These are phyloP conservation scores for Ophiostoma angusticollis DNA, from an alignment of 2,329 filamentous ascomycete genomes.

Conservation along the genomic window DNA sequence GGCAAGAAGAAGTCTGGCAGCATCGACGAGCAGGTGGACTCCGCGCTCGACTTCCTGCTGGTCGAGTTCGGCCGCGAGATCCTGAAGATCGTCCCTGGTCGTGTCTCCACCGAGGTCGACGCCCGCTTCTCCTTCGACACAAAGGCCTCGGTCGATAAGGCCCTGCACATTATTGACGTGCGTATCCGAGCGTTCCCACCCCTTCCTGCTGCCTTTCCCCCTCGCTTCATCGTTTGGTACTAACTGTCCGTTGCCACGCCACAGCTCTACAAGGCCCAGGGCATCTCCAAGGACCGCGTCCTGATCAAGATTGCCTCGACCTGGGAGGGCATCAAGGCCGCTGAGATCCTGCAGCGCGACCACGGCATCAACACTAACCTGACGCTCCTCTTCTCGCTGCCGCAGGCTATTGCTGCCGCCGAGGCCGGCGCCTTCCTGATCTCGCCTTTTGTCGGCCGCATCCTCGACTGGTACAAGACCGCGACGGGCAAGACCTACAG, in stretches of 20 bases:
- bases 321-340: constrained; percentile 99
- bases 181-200: background rate
- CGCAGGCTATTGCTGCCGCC: constrained; percentile 89
- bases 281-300: constrained; percentile 84
- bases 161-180: constrained; percentile 90
- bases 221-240: background rate
- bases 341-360: constrained; percentile 89
- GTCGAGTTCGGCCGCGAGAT: constrained; percentile 99
- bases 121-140: constrained; percentile 93
- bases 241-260: constrained; percentile 4
- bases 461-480: constrained; percentile 99
- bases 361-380: constrained; percentile 97
- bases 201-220: too few species aligned
- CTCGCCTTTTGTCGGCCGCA: constrained; percentile 97
- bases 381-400: constrained; percentile 94
- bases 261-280: constrained; percentile 86
- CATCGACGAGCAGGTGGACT: constrained; percentile 74
- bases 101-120: constrained; percentile 98
- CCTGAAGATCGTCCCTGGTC: constrained; percentile 89
- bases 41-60: constrained; percentile 81
- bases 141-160: constrained; percentile 85
- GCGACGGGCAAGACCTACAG: constrained; percentile 85
- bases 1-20: constrained; percentile 63
- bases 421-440: constrained; percentile 96
- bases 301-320: constrained; percentile 99